phyloP scores from a whole-genome alignment of 176 grass and related monocot species.

The Pontederia paniculata region DNA sequence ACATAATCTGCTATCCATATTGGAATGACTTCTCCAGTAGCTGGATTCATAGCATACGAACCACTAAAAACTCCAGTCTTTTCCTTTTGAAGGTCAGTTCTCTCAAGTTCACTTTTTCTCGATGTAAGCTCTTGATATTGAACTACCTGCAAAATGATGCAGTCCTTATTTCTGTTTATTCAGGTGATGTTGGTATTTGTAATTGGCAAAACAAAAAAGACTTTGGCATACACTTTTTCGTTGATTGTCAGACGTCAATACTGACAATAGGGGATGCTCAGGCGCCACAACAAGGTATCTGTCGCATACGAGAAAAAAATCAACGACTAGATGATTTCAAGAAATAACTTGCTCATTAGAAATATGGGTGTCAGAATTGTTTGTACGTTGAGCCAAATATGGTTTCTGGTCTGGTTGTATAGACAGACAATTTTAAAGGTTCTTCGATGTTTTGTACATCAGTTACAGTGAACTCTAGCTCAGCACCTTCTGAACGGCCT shows the following conservation, averaged over 20 bases:
- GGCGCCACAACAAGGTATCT: constrained; percentile 92
- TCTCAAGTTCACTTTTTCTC: constrained; percentile 91
- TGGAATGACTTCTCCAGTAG: constrained; percentile 75
- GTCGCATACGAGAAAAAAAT: constrained; percentile 19
- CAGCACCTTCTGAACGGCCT: constrained; percentile 78
- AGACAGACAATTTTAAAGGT: constrained; percentile 47
- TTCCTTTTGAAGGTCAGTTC: constrained; percentile 98
- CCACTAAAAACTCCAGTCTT: constrained; percentile 97
- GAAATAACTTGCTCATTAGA: neutral
- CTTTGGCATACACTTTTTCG: constrained; percentile 29
- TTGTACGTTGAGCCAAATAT: constrained; percentile 90
- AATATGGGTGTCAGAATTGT: constrained; percentile 5
- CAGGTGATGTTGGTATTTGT: constrained; percentile 10
- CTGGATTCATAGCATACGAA: constrained; percentile 87
- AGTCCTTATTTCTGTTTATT: neutral
- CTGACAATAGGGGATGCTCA: constrained; percentile 53
- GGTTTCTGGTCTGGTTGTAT: constrained; percentile 91
- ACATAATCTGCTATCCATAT: constrained; percentile 99
- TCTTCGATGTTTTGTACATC: constrained; percentile 31
- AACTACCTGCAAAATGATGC: constrained; percentile 38
- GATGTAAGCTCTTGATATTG: constrained; percentile 59
- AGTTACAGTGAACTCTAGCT: constrained; percentile 62
- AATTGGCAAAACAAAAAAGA: constrained; percentile 17
- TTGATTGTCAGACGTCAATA: constrained; percentile 66
- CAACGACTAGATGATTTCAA: neutral